These are phyloP conservation scores for Exophiala aquamarina DNA, from an alignment of 2,329 filamentous ascomycete genomes.

Conservation along the genomic window DNA sequence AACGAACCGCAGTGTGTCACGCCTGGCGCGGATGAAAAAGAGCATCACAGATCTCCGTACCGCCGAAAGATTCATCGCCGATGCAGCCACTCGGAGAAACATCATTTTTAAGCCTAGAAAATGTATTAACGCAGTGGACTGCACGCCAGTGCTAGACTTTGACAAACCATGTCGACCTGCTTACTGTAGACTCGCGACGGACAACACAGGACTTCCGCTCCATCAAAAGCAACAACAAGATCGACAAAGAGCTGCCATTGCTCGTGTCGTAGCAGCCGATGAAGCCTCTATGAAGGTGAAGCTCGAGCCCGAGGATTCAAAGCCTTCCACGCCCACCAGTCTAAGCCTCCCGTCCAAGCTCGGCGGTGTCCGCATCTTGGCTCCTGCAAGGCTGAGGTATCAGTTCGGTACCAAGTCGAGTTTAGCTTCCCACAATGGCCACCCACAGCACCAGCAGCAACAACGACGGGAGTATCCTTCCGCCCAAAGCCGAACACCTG, in stretches of 20 bases:
- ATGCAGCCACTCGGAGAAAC: background rate
- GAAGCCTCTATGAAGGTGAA: too few species aligned
- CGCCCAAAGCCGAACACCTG: background rate
- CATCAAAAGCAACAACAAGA: background rate
- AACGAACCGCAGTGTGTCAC: background rate
- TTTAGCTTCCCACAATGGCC: background rate
- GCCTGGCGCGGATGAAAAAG: slow-evolving; percentile 17
- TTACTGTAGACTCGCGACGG: background rate
- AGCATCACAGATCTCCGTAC: slow-evolving; percentile 19
- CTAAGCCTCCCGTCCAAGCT: too few species aligned
- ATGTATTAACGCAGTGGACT: background rate
- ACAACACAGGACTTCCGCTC: background rate
- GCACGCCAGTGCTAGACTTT: background rate
- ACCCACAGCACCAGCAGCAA: background rate
- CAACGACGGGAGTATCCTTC: background rate
- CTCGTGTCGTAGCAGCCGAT: background rate
- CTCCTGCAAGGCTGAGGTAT: too few species aligned
- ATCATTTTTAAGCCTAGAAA: background rate
- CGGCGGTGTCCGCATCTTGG: too few species aligned
- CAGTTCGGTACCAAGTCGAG: too few species aligned
- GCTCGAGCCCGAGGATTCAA: too few species aligned
- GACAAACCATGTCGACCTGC: background rate
- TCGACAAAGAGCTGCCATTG: background rate
- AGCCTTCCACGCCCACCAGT: too few species aligned
- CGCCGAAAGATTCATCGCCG: slow-evolving; percentile 19